Conservation (phyloP, 371 early-diverging fungal genomes). For the Choanephora cucurbitarum region DNA sequence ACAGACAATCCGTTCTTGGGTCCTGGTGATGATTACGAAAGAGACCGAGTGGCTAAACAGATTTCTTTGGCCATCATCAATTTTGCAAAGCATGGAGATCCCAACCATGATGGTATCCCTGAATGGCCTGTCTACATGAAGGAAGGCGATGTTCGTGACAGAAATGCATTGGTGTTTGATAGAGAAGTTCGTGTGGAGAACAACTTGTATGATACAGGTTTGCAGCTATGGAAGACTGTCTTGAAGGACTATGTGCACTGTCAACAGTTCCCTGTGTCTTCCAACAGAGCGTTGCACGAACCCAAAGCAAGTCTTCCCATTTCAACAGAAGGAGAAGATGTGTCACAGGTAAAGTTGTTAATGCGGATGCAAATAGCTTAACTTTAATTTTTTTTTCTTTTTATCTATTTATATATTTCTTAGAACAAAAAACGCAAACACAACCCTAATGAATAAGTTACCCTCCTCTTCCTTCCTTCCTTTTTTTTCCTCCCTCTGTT, state of each 20-base stretch:
- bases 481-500: no score
- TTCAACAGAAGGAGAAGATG: no score
- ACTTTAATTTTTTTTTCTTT: no score
- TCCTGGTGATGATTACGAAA: conserved; percentile 34
- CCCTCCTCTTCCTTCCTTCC: no score
- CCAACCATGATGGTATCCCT: conserved; percentile 35
- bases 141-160: conserved; percentile 8
- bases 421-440: no score
- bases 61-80: conserved; percentile 28
- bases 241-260: conserved; percentile 33
- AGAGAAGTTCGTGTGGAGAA: conserved; percentile 27
- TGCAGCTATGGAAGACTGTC: conserved; percentile 30
- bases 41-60: conserved; percentile 39
- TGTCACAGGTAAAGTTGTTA: no score
- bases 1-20: conserved; percentile 38
- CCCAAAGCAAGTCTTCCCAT: no score
- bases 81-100: conserved; percentile 29
- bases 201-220: conserved; percentile 26
- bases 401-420: no score
- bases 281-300: no score
- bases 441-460: no score
- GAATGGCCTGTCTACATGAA: conserved; percentile 30
- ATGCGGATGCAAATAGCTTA: no score
- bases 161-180: conserved; percentile 30
- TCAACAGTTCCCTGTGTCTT: conserved; percentile 20